These are phyloP conservation scores for Zymoseptoria tritici DNA, from an alignment of 2,329 filamentous ascomycete genomes.

Conservation along the genomic window DNA sequence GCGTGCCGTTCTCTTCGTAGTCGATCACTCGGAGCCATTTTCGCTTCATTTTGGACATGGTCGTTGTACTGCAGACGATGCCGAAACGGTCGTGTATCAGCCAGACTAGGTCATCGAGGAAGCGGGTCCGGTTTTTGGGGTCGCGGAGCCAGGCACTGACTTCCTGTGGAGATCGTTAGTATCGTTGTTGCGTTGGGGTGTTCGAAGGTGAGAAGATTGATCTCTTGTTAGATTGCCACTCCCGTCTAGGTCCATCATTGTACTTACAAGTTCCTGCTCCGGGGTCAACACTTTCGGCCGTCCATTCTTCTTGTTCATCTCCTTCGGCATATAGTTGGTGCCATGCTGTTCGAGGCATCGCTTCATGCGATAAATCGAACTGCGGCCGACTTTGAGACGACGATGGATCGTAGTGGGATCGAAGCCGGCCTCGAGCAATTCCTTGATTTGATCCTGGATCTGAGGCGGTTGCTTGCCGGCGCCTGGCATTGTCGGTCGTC, in stretches of 20 bases:
- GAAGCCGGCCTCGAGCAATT: conserved; percentile 29
- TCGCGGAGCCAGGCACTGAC: conserved; percentile 27
- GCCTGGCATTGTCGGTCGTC: conserved; percentile 19
- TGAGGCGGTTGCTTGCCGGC: conserved; percentile 25
- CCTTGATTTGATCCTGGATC: conserved; percentile 27
- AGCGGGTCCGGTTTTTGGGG: conserved; percentile 26
- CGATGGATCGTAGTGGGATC: conserved; percentile 30
- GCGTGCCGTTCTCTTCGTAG: conserved; percentile 24
- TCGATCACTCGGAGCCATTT: conserved; percentile 30
- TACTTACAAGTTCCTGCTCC: conserved; percentile 28
- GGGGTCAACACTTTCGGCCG: conserved; percentile 26
- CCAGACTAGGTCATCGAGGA: conserved; percentile 29
- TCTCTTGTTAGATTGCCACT: background rate
- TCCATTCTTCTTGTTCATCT: conserved; percentile 31
- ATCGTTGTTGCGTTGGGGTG: background rate
- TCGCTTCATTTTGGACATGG: conserved; percentile 30
- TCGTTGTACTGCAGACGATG: conserved; percentile 29
- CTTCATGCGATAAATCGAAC: conserved; percentile 31
- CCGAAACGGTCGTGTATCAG: conserved; percentile 29
- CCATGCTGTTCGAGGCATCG: conserved; percentile 28
- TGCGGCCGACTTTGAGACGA: conserved; percentile 26
- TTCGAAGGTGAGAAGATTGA: background rate
- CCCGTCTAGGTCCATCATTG: background rate
- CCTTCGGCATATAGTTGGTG: conserved; percentile 27
- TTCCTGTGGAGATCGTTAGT: conserved; percentile 17